A percentile compares a stretch with the other conserved stretches of the same genome.
Evolutionary conservation across 371 early-diverging fungal genomes (phyloP).

Genomic region (Rhizopus stolonifer): DNA sequence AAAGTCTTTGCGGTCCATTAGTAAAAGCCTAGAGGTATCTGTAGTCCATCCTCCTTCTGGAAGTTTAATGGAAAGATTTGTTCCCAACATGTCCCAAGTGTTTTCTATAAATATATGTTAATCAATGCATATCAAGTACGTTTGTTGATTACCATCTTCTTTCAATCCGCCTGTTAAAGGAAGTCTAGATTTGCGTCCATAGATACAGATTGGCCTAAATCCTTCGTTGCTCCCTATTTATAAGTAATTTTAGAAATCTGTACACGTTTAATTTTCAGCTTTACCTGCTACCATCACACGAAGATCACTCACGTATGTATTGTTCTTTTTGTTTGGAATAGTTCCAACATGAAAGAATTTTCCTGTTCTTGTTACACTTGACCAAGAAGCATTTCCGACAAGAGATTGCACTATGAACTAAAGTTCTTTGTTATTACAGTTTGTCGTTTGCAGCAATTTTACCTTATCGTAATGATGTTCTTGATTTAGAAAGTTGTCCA

Average conservation of each 20-base stretch:
- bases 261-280: no score
- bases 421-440: neutral
- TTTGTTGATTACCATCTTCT: conserved; percentile 32
- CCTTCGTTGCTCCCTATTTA: conserved; percentile 55
- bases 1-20: conserved; percentile 94
- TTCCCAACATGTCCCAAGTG: conserved; percentile 96
- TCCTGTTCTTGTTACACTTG: conserved; percentile 77
- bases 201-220: conserved; percentile 85
- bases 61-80: conserved; percentile 84
- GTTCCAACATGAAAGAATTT: conserved; percentile 92
- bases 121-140: neutral
- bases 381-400: conserved; percentile 93
- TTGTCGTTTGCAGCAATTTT: neutral
- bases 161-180: conserved; percentile 71
- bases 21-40: conserved; percentile 78
- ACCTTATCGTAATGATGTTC: conserved; percentile 90
- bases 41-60: conserved; percentile 84
- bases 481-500: conserved; percentile 74
- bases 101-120: conserved; percentile 17
- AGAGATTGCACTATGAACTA: conserved; percentile 89
- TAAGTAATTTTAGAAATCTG: no score
- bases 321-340: conserved; percentile 86
- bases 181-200: conserved; percentile 81
- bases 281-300: conserved; percentile 82
- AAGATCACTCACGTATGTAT: conserved; percentile 85